Percentiles rank a stretch among this genome's conserved stretches.
These are phyloP conservation scores for Lipomyces yamadae DNA, from an alignment of 805 yeast genomes.

Conservation along the genomic window DNA sequence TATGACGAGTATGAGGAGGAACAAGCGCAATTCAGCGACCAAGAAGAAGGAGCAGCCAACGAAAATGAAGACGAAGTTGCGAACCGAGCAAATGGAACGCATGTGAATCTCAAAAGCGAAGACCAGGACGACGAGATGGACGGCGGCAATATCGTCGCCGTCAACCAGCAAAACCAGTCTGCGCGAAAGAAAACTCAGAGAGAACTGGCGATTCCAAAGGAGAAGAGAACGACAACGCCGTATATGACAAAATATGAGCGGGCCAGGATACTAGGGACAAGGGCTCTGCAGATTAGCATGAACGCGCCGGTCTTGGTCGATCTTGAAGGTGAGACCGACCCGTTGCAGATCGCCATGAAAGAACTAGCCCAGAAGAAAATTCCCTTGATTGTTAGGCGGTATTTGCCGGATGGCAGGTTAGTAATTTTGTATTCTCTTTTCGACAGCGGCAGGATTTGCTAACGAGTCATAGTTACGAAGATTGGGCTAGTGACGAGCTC, in stretches of 20 bases:
- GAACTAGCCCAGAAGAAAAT: conserved; percentile 93
- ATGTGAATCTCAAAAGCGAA: conserved; percentile 43
- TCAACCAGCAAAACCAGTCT: conserved; percentile 56
- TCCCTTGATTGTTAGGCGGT: conserved; percentile 93
- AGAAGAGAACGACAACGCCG: conserved; percentile 91
- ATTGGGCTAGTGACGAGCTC: conserved; percentile 98
- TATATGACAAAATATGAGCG: conserved; percentile 99
- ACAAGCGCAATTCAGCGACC: conserved; percentile 72
- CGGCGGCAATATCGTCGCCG: conserved; percentile 71
- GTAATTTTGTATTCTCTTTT: background rate
- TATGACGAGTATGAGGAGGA: conserved; percentile 72
- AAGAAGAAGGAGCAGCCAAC: conserved; percentile 55
- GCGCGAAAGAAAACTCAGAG: conserved; percentile 65
- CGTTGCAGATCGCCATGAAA: conserved; percentile 95
- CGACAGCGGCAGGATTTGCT: background rate
- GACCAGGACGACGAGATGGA: conserved; percentile 54
- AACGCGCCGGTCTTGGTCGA: conserved; percentile 98
- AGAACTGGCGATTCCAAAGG: conserved; percentile 87
- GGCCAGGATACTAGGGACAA: conserved; percentile 95
- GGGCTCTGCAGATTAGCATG: conserved; percentile 96
- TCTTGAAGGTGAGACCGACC: conserved; percentile 98
- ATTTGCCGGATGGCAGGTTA: conserved; percentile 81
- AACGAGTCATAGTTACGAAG: conserved; percentile 71
- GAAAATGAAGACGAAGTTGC: conserved; percentile 48
- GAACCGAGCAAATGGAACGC: conserved; percentile 45